Evolutionary conservation across 192 early-diverging fungal genomes (phyloP).

Genomic region (Podila horticola): DNA sequence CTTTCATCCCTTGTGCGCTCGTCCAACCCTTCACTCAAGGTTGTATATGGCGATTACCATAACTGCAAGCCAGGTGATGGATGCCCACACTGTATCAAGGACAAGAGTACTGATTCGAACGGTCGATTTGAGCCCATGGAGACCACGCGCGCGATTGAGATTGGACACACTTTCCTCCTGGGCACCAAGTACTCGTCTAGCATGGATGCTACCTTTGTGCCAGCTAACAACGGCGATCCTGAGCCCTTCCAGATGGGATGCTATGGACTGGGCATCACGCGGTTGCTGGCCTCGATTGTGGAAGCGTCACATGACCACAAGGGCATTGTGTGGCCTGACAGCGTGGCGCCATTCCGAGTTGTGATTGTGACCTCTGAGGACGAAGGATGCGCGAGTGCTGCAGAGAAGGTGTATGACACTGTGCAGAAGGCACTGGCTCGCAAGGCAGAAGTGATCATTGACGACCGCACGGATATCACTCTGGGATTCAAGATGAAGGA

Average conservation of each 20-base stretch:
- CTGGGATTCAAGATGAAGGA: slow-evolving; percentile 87
- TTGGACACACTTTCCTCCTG: slow-evolving; percentile 90
- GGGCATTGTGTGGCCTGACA: slow-evolving; percentile 84
- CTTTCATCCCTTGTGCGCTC: slow-evolving; percentile 8
- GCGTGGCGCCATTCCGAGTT: slow-evolving; percentile 81
- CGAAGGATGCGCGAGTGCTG: slow-evolving; percentile 30
- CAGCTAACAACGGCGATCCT: slow-evolving; percentile 21
- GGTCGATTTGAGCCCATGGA: slow-evolving; percentile 38
- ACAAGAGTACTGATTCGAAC: not conserved
- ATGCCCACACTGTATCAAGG: slow-evolving; percentile 52
- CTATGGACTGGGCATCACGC: slow-evolving; percentile 89
- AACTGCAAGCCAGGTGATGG: slow-evolving; percentile 59
- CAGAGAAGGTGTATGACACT: slow-evolving; percentile 58
- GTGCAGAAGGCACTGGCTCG: slow-evolving; percentile 32
- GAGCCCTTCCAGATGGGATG: slow-evolving; percentile 87
- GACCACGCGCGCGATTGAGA: slow-evolving; percentile 75
- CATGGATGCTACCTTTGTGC: slow-evolving; percentile 67
- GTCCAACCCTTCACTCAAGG: not conserved
- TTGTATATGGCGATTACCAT: slow-evolving; percentile 56
- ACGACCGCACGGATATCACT: slow-evolving; percentile 73
- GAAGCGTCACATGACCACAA: slow-evolving; percentile 69
- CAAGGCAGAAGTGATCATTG: slow-evolving; percentile 66
- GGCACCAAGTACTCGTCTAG: slow-evolving; percentile 88
- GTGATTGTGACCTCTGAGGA: slow-evolving; percentile 71
- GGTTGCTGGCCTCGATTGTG: slow-evolving; percentile 83